These are phyloP conservation scores for Pseudonitzschia multistriata DNA, from an alignment of 108 stramenopile species.

Conservation along the genomic window DNA sequence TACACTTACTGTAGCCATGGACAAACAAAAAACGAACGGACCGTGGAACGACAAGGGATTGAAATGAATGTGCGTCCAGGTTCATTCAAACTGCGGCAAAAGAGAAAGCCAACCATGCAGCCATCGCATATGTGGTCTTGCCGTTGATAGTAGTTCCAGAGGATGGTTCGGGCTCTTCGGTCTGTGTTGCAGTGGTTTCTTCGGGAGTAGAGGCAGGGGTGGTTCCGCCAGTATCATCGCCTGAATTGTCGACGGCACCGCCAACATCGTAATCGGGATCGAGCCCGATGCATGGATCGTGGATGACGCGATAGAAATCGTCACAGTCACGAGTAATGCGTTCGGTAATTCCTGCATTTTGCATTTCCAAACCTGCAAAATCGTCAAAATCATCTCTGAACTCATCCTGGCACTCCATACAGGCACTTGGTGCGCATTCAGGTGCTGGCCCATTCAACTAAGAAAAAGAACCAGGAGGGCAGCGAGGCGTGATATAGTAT, in stretches of 20 bases:
- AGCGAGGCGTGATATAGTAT: background rate
- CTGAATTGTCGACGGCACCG: background rate
- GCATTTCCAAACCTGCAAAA: slow-evolving; percentile 20
- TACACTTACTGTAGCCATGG: too few relatives aligned
- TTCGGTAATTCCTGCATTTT: slow-evolving; percentile 29
- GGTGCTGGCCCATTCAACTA: slow-evolving; percentile 24
- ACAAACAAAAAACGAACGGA: background rate
- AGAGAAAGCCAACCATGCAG: background rate
- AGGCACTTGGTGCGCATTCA: slow-evolving; percentile 17
- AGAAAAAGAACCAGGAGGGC: too few relatives aligned
- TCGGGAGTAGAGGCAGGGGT: slow-evolving; percentile 1
- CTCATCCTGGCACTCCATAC: slow-evolving; percentile 16
- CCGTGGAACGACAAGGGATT: background rate
- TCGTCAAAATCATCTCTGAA: slow-evolving; percentile 28
- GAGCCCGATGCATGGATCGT: slow-evolving; percentile 26
- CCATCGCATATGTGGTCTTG: background rate
- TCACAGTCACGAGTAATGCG: slow-evolving; percentile 14
- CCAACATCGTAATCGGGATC: background rate
- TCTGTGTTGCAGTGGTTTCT: background rate
- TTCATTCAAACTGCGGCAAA: background rate
- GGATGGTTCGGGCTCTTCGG: background rate
- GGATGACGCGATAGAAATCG: slow-evolving; percentile 14
- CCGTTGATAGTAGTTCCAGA: background rate
- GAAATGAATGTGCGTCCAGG: background rate
- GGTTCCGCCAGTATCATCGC: background rate